Evolutionary conservation across 1,139 yeast species (phyloP).

Genomic region (Blastobotrys niveus): DNA sequence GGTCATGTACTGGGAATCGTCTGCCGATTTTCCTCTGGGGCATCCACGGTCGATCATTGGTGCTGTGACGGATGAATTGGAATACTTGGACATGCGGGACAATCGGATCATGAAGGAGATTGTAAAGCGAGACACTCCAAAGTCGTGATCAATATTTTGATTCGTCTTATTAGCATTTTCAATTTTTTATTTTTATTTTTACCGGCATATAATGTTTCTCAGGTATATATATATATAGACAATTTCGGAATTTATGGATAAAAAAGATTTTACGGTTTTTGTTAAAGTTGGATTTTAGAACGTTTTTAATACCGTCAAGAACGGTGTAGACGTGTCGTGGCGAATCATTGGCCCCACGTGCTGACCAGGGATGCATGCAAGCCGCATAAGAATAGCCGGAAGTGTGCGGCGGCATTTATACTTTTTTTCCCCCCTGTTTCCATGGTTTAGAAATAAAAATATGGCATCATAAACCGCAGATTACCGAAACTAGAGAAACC

Average conservation of each 20-base stretch:
- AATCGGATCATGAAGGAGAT: slow-evolving; percentile 13
- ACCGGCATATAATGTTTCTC: too few relatives aligned
- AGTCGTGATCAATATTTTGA: too few relatives aligned
- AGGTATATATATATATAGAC: too few relatives aligned
- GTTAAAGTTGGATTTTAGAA: too few relatives aligned
- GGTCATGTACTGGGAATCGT: slow-evolving; percentile 93
- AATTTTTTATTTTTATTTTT: too few relatives aligned
- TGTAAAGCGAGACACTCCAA: background rate
- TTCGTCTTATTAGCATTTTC: background rate
- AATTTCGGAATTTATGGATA: too few relatives aligned
- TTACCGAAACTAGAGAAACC: too few relatives aligned
- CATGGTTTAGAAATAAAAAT: background rate
- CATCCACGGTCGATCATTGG: slow-evolving; percentile 27
- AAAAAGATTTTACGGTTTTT: too few relatives aligned
- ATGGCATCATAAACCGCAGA: too few relatives aligned
- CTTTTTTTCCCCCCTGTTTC: background rate
- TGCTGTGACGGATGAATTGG: slow-evolving; percentile 24
- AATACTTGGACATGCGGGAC: slow-evolving; percentile 15
- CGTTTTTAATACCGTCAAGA: too few relatives aligned
- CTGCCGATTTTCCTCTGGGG: slow-evolving; percentile 50
- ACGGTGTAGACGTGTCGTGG: background rate
- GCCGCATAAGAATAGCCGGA: background rate
- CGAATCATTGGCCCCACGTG: slow-evolving; percentile 1
- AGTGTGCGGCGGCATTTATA: background rate
- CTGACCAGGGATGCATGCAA: background rate